Evolutionary conservation across 106 monocot genomes (phyloP).

Genomic region (Dioscorea zingiberensis): DNA sequence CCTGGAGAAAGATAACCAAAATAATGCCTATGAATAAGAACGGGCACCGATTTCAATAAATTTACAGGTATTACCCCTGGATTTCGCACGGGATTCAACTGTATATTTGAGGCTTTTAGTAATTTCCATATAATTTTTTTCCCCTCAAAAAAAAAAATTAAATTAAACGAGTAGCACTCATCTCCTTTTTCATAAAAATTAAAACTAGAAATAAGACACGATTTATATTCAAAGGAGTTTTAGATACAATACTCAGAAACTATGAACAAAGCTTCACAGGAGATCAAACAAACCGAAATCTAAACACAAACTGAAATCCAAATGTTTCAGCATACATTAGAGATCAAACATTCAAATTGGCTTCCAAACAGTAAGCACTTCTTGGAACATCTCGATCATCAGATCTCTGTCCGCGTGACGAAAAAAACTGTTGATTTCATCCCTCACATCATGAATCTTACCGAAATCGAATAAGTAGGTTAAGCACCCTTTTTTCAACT

Average conservation of each 20-base stretch:
- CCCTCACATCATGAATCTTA: constrained; percentile 76
- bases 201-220: too few species aligned
- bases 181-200: too few species aligned
- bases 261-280: not conserved
- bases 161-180: too few species aligned
- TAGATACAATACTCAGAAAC: too few species aligned
- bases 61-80: too few species aligned
- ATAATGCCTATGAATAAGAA: not conserved
- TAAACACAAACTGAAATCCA: not conserved
- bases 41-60: too few species aligned
- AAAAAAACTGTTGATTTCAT: constrained; percentile 68
- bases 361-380: constrained; percentile 72
- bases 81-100: too few species aligned
- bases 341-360: constrained; percentile 23
- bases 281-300: not conserved
- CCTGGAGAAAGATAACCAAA: not conserved
- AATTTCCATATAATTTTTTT: too few species aligned
- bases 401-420: constrained; percentile 67
- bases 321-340: too few species aligned
- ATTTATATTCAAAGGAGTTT: too few species aligned
- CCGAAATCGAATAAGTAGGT: constrained; percentile 82
- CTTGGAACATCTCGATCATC: constrained; percentile 89
- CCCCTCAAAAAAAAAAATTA: too few species aligned
- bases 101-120: too few species aligned
- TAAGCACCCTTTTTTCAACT: constrained; percentile 74